Base-by-base conservation (phyloP, 2,329 filamentous ascomycete genomes). In the Trichoderma atroviride region DNA sequence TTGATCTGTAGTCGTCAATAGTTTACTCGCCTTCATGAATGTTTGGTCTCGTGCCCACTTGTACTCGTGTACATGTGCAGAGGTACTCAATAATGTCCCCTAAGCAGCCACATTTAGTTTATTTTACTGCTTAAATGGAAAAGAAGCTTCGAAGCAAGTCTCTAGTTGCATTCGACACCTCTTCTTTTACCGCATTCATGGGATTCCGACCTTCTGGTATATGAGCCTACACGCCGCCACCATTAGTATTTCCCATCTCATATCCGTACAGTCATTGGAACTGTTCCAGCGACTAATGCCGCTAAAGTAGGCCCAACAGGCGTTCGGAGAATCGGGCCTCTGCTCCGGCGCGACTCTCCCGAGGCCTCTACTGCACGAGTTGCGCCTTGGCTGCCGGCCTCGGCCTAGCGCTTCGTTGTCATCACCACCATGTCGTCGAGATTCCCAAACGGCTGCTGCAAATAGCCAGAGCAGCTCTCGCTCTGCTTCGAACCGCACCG, bases 371-470 rank as follows among this genome's bases (percentile, higher is more conserved):
- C n/a, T 29, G 65, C 69, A 58, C 37, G 70, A 55, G 31, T 63
- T 79, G 77, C 71, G 72, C 69, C 77, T 77, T 75, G 76, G 74
- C 74, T 81, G 71, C 79, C 74, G 14, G 1, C 71, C 75, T 47
- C 1, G 70, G 78, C 33, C 67, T 80, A 80, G 79, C 68, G 62
- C 27, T n/a, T 11, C 22, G 9, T 57, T 62, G 57, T 50, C 58
- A 63, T 62, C 27, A 27, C 62, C n/a, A 57, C 27, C 40, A 55
- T 31, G 37, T 55, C 40, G 59, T 35, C 19, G n/a, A 47, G 22
- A 31, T 29, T 64, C 61, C 24, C 60, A 53, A 63, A 63, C 31
- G 47, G 37, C 47, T 7, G 47, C 61, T 35, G 37, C 63, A 27
- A 35, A 29, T 35, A 58, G 33, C 33, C 33, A 5, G n/a, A 55